phyloP scores from a whole-genome alignment of 192 early-diverging fungal genomes.

The Coemansia reversa region DNA sequence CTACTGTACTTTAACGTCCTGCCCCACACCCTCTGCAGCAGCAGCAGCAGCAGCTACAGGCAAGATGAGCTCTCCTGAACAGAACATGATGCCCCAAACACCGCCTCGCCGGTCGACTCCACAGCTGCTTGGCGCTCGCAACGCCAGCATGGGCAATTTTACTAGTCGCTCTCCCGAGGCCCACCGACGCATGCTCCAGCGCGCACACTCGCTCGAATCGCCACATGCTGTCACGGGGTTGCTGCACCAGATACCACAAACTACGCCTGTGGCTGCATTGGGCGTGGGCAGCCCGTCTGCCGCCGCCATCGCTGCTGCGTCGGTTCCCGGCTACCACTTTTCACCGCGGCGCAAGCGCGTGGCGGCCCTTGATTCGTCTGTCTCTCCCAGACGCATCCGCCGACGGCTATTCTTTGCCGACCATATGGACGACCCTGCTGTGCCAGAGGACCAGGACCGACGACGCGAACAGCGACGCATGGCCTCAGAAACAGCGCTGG shows the following conservation, averaged over 20 bases:
- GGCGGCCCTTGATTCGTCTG: conserved; percentile 8
- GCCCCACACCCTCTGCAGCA: not conserved
- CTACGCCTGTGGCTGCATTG: not conserved
- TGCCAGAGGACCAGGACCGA: conserved; percentile 24
- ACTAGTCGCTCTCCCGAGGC: conserved; percentile 33
- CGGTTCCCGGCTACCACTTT: conserved; percentile 19
- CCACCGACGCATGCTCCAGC: conserved; percentile 34
- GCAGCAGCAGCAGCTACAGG: conserved; percentile 10
- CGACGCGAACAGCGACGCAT: conserved; percentile 9
- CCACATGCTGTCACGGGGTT: not conserved
- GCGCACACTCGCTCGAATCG: conserved; percentile 44
- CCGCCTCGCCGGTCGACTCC: conserved; percentile 21
- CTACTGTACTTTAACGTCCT: not conserved
- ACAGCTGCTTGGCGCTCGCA: conserved; percentile 33
- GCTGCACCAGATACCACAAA: not conserved
- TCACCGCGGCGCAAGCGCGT: conserved; percentile 41
- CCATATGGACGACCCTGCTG: conserved; percentile 14
- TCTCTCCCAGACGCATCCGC: conserved; percentile 40
- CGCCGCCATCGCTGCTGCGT: not conserved
- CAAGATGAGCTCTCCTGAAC: conserved; percentile 2
- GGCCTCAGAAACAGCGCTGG: conserved; percentile 24
- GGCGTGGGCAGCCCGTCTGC: not conserved
- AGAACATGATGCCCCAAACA: conserved; percentile 6
- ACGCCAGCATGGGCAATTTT: conserved; percentile 29
- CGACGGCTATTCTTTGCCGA: conserved; percentile 52